Evolutionary conservation across 257 asterid species (phyloP).

Genomic region (Forsythia suspensa): DNA sequence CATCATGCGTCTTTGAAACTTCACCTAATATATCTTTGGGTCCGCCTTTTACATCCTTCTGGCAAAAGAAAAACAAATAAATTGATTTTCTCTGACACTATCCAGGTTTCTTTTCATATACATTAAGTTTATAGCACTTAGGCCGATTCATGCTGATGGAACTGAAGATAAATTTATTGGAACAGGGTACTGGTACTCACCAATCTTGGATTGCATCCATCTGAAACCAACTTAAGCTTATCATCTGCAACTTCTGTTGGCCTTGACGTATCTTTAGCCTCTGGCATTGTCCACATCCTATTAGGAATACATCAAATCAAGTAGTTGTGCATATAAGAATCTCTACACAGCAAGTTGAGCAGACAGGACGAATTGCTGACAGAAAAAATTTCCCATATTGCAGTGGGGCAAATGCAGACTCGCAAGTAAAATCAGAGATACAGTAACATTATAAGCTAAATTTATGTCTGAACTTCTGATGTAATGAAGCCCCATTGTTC

Average conservation of each 20-base stretch:
- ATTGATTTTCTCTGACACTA: constrained; percentile 3
- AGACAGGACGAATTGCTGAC: not conserved
- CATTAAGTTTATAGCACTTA: constrained; percentile 8
- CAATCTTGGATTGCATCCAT: constrained; percentile 49
- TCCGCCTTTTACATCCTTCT: constrained; percentile 46
- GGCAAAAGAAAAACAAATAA: constrained; percentile 24
- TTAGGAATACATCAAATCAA: constrained; percentile 22
- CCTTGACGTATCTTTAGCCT: constrained; percentile 56
- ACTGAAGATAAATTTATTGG: not conserved
- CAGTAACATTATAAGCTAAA: not conserved
- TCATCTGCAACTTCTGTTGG: constrained; percentile 36
- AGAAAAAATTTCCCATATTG: not conserved
- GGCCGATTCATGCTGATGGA: not conserved
- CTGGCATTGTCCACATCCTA: constrained; percentile 95
- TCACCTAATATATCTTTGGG: constrained; percentile 46
- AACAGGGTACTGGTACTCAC: constrained; percentile 44
- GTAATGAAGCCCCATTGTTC: too few relatives aligned
- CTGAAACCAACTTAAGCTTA: constrained; percentile 60
- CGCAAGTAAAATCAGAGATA: not conserved
- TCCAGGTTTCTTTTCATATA: not conserved
- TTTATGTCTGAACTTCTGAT: too few relatives aligned
- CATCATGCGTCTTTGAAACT: constrained; percentile 56
- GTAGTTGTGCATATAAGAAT: constrained; percentile 6
- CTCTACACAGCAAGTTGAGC: not conserved
- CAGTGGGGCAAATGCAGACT: not conserved